These are phyloP conservation scores for Backusella australiensis DNA, from an alignment of 192 early-diverging fungal genomes.

Conservation along the genomic window DNA sequence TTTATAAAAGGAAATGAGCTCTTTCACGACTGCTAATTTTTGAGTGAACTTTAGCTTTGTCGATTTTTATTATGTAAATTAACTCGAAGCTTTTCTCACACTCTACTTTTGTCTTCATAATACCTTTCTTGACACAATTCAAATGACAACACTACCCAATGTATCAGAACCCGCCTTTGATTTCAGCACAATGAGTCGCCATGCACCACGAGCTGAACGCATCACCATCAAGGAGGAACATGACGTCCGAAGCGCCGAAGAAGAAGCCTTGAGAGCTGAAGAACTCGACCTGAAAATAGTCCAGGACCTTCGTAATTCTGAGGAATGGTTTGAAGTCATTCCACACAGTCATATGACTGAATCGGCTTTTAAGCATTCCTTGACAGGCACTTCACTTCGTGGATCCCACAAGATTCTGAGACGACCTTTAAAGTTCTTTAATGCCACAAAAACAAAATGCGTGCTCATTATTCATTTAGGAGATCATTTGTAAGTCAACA, in stretches of 20 bases:
- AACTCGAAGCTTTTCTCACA: no score
- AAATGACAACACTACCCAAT: neutral
- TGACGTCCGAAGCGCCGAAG: conserved; percentile 5
- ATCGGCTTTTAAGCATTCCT: conserved; percentile 20
- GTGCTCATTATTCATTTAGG: conserved; percentile 65
- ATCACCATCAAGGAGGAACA: neutral
- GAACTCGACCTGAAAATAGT: conserved; percentile 7
- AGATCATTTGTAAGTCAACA: conserved; percentile 37
- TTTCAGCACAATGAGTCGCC: neutral
- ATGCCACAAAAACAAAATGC: conserved; percentile 46
- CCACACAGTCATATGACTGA: conserved; percentile 27
- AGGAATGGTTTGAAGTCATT: conserved; percentile 17
- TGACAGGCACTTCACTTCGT: conserved; percentile 39
- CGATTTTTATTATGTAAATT: no score
- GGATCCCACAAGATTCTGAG: conserved; percentile 52
- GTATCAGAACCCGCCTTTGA: neutral
- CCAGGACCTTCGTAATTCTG: conserved; percentile 11
- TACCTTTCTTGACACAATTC: neutral
- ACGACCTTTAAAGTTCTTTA: conserved; percentile 50
- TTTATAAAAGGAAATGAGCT: no score
- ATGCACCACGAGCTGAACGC: neutral
- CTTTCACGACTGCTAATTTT: no score
- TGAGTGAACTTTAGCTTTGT: no score
- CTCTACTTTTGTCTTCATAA: no score
- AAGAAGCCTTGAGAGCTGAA: conserved; percentile 5